Conservation (phyloP, 306 rosid species). For the Trichosanthes truncata region DNA sequence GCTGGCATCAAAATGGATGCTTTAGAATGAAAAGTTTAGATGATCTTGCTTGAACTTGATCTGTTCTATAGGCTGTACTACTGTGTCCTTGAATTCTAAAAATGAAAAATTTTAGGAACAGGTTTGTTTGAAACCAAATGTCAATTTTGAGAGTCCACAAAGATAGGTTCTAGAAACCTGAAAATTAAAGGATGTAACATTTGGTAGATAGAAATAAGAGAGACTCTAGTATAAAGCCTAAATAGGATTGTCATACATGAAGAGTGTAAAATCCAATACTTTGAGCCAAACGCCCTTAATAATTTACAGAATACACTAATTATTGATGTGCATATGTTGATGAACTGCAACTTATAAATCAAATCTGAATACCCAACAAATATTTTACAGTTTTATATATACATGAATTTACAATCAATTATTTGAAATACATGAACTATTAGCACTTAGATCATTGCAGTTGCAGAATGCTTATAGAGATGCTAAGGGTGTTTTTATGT, state of each 20-base stretch:
- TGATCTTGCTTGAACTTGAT: not conserved
- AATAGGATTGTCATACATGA: not conserved
- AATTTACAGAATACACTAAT: not conserved
- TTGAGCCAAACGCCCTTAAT: not conserved
- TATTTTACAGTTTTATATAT: not conserved
- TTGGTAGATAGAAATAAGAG: not conserved
- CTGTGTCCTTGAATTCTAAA: not conserved
- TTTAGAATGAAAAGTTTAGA: not conserved
- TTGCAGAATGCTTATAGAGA: conserved; percentile 1
- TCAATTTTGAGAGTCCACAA: not conserved
- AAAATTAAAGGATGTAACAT: not conserved
- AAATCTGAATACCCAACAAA: not conserved
- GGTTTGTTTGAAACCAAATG: not conserved
- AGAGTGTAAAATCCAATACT: not conserved
- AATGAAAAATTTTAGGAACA: not conserved
- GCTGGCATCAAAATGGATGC: not conserved
- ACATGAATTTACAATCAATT: not conserved
- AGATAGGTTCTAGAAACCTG: not conserved
- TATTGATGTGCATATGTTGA: not conserved
- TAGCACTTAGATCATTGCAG: not conserved
- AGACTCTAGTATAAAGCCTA: not conserved
- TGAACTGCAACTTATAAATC: not conserved
- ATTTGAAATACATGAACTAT: not conserved
- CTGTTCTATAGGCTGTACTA: not conserved
- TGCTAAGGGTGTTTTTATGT: not conserved